A percentile compares a stretch with the other conserved stretches of the same genome.
Conservation (phyloP, 2,329 filamentous ascomycete genomes). For the Trichoderma breve region DNA sequence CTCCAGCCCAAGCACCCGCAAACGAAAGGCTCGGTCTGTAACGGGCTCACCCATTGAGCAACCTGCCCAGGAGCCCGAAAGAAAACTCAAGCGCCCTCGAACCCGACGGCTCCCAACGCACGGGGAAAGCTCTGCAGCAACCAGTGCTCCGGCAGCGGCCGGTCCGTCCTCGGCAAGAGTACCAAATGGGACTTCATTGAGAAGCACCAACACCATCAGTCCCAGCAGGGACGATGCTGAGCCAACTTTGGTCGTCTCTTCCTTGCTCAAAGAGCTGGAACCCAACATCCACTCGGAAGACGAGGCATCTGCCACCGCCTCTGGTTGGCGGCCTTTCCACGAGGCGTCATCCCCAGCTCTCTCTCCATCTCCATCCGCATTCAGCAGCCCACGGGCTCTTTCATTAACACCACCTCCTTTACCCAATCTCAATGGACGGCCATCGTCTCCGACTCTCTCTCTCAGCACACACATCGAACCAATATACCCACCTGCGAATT, state of each 20-base stretch:
- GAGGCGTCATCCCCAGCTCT: conserved; percentile 58
- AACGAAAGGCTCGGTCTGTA: conserved; percentile 70
- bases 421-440: conserved; percentile 49
- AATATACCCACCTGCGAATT: conserved; percentile 70
- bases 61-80: conserved; percentile 66
- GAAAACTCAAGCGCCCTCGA: conserved; percentile 83
- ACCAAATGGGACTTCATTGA: conserved; percentile 26
- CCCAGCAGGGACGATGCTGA: conserved; percentile 41
- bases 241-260: conserved; percentile 82
- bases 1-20: conserved; percentile 55
- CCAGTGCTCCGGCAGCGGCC: conserved; percentile 33
- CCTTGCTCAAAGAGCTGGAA: conserved; percentile 84
- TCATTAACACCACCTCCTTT: conserved; percentile 69
- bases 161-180: conserved; percentile 29
- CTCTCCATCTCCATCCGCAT: conserved; percentile 63
- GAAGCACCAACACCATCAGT: conserved; percentile 25
- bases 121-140: conserved; percentile 47
- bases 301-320: conserved; percentile 38
- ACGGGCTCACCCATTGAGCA: conserved; percentile 68
- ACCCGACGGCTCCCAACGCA: conserved; percentile 62
- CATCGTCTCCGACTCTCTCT: conserved; percentile 63
- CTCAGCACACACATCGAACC: conserved; percentile 72
- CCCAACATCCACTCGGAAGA: conserved; percentile 59
- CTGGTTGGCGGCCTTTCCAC: conserved; percentile 32
- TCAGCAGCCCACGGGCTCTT: conserved; percentile 65